Base-by-base conservation (phyloP, 148 eudicot genomes). In the Fagopyrum homotropicum region DNA sequence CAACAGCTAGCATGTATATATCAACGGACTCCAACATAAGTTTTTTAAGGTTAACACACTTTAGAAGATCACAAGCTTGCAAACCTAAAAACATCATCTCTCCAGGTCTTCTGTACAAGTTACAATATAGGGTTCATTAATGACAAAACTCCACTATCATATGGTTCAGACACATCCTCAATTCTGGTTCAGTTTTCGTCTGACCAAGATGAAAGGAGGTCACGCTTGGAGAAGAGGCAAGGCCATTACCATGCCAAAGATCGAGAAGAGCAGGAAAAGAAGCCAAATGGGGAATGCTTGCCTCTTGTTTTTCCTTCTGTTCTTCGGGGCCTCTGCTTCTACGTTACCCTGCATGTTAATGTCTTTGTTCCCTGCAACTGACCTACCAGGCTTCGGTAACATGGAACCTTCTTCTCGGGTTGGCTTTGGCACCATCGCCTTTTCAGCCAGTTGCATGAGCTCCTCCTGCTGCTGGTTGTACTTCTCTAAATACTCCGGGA, bases 401-500 rank as follows among this genome's bases (percentile, higher is more conserved):
- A 71, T 73, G 5, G 82, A 75, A 7, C 55, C 77, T 73, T 80
- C 86, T 73, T 81, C 84, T 72, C 56, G 73, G 35, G 80, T 49
- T 12, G 84, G 75, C 43, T 70, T 77, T 4, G 84, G 29, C 19
- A 81, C 74, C 11, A 61, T 79, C 78, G 80, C 85, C 45, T 51
- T 44, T 75, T 70, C 84, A 57, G 81, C 76, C 78, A 88, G 84
- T 77, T 84, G 85, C 15, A 85, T 77, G 35, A 85, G 85, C 79
- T 73, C 83, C 80, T 84, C 82, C 74, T 57, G 85, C 80, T 74
- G 82, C 72, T 91, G 84, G 74, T 87, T 88, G 71, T 88, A 86
- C 88, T 88, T 88, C 78, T 94, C 97, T 45, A 94, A 85, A 45
- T 90, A 94, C 77, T 94, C 98, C 0, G 98, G 98, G 78, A 94